Conservation (phyloP, 805 yeast species). For the Yamadazyma insecticola region DNA sequence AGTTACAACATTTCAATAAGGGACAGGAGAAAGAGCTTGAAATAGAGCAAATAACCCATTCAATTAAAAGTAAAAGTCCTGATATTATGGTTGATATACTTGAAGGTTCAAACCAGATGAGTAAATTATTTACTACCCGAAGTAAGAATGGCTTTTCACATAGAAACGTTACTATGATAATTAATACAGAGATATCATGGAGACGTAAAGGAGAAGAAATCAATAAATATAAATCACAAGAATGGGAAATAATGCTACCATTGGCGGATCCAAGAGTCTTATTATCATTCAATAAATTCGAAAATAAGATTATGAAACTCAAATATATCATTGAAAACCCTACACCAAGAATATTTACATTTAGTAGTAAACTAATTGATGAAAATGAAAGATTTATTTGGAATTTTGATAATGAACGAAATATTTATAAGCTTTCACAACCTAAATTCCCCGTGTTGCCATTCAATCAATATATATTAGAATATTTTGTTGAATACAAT, state of each 20-base stretch:
- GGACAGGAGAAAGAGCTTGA: slow-evolving; percentile 6
- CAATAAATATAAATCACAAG: slow-evolving; percentile 28
- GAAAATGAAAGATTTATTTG: slow-evolving; percentile 18
- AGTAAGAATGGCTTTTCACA: slow-evolving; percentile 36
- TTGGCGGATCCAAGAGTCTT: slow-evolving; percentile 67
- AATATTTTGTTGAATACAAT: slow-evolving; percentile 20
- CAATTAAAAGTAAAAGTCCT: slow-evolving; percentile 20
- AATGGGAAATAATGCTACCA: slow-evolving; percentile 55
- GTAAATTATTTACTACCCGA: slow-evolving; percentile 24
- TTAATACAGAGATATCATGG: slow-evolving; percentile 27
- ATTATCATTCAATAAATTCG: slow-evolving; percentile 17
- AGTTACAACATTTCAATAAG: slow-evolving; percentile 1
- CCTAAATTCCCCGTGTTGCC: slow-evolving; percentile 55
- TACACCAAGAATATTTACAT: slow-evolving; percentile 63
- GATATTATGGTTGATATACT: slow-evolving; percentile 20
- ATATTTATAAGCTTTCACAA: slow-evolving; percentile 27
- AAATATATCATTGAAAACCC: slow-evolving; percentile 68
- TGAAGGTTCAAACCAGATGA: background rate
- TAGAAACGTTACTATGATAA: slow-evolving; percentile 30
- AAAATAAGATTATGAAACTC: slow-evolving; percentile 21
- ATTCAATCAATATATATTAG: slow-evolving; percentile 45
- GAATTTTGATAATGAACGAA: slow-evolving; percentile 19
- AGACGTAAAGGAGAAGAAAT: slow-evolving; percentile 17
- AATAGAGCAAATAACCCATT: slow-evolving; percentile 4
- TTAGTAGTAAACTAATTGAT: slow-evolving; percentile 42